Percentiles rank a stretch among this genome's conserved stretches.
These are phyloP conservation scores for Fagopyrum tataricum DNA, from an alignment of 148 eudicot genomes.

Conservation along the genomic window DNA sequence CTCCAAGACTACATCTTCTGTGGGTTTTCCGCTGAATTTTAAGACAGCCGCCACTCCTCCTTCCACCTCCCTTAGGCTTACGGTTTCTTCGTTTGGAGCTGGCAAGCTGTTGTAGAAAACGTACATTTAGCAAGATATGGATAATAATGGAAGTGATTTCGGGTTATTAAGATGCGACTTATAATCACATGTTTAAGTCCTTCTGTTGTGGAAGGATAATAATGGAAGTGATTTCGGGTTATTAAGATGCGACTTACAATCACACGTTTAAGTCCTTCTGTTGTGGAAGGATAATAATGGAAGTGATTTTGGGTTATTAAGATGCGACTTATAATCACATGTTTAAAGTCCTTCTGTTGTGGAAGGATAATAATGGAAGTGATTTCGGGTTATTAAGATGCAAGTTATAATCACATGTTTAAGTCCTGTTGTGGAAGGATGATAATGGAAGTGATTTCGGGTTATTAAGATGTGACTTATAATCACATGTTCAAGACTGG, in stretches of 20 bases:
- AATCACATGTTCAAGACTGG: constrained; percentile 72
- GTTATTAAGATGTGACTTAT: too few relatives aligned
- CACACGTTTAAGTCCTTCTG: constrained; percentile 67
- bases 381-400: background rate
- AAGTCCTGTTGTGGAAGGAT: constrained; percentile 41
- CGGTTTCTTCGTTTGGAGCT: constrained; percentile 59
- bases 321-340: too few relatives aligned
- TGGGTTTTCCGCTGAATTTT: constrained; percentile 89
- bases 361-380: background rate
- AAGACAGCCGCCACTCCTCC: constrained; percentile 78
- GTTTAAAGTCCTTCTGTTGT: constrained; percentile 50
- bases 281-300: constrained; percentile 77
- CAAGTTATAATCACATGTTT: constrained; percentile 33
- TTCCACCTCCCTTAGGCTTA: constrained; percentile 61
- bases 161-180: background rate
- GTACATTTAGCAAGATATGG: background rate
- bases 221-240: too few relatives aligned
- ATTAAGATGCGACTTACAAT: too few relatives aligned
- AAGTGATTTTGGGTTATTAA: constrained; percentile 76
- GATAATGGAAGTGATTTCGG: too few relatives aligned
- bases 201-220: constrained; percentile 75
- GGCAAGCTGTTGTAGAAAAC: constrained; percentile 47
- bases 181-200: constrained; percentile 48
- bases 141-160: background rate
- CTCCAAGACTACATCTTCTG: constrained; percentile 62